phyloP scores from a whole-genome alignment of 768 basidiomycete genomes.

The Mrakia hoshinonis region DNA sequence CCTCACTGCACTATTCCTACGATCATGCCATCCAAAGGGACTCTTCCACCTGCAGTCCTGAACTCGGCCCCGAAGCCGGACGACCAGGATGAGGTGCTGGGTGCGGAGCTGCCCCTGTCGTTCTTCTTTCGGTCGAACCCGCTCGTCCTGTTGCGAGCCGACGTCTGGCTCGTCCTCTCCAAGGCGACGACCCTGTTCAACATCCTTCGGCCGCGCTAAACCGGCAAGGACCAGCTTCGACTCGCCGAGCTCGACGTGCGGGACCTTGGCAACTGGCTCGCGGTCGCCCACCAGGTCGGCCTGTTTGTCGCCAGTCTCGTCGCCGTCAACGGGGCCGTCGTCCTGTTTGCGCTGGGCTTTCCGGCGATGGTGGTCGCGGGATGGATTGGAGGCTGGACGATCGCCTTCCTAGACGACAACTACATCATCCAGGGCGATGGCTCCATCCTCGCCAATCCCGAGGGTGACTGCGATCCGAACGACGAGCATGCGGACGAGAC shows the following conservation, averaged over 20 bases:
- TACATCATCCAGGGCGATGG: not conserved
- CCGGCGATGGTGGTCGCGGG: not conserved
- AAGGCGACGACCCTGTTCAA: not conserved
- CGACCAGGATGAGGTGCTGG: too few relatives aligned
- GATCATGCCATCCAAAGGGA: too few relatives aligned
- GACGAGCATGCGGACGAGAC: not conserved
- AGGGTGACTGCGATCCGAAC: not conserved
- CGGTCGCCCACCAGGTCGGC: not conserved
- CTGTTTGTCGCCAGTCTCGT: constrained; percentile 1
- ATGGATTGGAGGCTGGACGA: not conserved
- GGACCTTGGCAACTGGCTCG: not conserved
- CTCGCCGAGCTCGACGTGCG: not conserved
- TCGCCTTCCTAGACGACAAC: not conserved
- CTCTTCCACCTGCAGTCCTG: too few relatives aligned
- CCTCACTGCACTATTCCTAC: too few relatives aligned
- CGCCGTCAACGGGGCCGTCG: not conserved
- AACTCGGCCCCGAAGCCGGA: too few relatives aligned
- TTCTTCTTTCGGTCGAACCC: constrained; percentile 2
- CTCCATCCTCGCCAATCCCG: too few relatives aligned
- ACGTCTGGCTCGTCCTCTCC: not conserved
- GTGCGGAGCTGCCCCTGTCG: too few relatives aligned
- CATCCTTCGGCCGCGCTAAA: not conserved
- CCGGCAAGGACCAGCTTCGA: not conserved
- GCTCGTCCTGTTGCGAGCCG: not conserved
- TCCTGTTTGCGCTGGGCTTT: not conserved